Evolutionary conservation across 768 basidiomycete species (phyloP).

Genomic region (Suillus discolor): DNA sequence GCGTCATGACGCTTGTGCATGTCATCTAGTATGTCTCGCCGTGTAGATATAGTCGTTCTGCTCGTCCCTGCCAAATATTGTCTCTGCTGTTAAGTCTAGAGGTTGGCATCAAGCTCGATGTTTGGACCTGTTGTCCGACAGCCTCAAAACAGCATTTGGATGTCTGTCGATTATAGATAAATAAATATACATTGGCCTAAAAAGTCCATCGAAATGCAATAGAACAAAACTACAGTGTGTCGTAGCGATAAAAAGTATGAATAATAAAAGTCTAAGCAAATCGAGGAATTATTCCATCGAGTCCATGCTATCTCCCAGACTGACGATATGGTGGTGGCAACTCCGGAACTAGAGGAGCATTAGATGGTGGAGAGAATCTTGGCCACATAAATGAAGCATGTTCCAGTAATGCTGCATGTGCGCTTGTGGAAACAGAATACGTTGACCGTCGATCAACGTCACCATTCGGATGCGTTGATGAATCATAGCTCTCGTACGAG

Average conservation of each 20-base stretch:
- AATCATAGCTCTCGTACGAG: neutral
- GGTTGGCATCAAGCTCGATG: conserved; percentile 16
- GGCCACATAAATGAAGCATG: conserved; percentile 29
- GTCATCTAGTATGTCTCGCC: conserved; percentile 35
- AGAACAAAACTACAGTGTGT: conserved; percentile 5
- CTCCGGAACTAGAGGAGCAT: conserved; percentile 12
- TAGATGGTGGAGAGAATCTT: conserved; percentile 17
- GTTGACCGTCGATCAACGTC: conserved; percentile 23
- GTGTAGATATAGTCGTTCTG: neutral
- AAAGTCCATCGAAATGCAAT: neutral
- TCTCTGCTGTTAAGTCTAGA: neutral
- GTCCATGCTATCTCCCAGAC: conserved; percentile 14
- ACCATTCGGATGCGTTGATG: conserved; percentile 9
- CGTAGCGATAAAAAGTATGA: conserved; percentile 3
- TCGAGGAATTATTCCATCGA: neutral
- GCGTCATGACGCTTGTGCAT: conserved; percentile 67
- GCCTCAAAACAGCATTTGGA: conserved; percentile 1
- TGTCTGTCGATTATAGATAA: conserved; percentile 2
- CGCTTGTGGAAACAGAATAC: conserved; percentile 25
- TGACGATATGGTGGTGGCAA: conserved; percentile 12
- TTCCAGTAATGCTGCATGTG: conserved; percentile 32
- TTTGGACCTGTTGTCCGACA: conserved; percentile 32
- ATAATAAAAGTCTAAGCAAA: neutral
- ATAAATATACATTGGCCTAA: neutral
- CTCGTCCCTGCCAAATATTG: neutral